phyloP scores from a whole-genome alignment of 208 protist genomes.

The Strigomonas galati region DNA sequence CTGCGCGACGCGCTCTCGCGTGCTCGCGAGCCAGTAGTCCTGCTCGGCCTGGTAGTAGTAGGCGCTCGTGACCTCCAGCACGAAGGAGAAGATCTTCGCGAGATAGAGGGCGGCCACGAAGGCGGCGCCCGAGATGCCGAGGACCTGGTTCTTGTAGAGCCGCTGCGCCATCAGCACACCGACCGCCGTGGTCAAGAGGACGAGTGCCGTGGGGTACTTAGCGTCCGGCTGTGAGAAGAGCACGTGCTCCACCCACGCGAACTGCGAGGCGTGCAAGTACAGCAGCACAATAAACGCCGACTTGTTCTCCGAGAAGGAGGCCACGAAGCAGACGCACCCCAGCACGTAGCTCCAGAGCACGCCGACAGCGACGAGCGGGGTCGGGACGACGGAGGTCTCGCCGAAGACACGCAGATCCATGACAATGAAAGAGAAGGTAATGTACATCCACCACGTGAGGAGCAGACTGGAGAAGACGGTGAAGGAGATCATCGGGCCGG shows the following conservation, averaged over 20 bases:
- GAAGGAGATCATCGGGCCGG: slow-evolving; percentile 67
- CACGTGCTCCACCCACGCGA: slow-evolving; percentile 81
- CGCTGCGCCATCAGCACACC: slow-evolving; percentile 51
- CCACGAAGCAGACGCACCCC: slow-evolving; percentile 69
- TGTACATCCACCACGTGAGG: slow-evolving; percentile 88
- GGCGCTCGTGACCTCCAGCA: slow-evolving; percentile 69
- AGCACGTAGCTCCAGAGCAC: slow-evolving; percentile 82
- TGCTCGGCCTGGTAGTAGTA: slow-evolving; percentile 48
- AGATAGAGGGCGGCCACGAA: slow-evolving; percentile 69
- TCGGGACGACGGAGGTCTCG: slow-evolving; percentile 59
- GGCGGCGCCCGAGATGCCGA: slow-evolving; percentile 38
- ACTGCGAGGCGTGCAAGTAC: slow-evolving; percentile 63
- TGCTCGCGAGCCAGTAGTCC: slow-evolving; percentile 16
- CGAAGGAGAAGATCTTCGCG: slow-evolving; percentile 74
- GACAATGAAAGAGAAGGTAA: slow-evolving; percentile 85
- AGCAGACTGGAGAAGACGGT: slow-evolving; percentile 72
- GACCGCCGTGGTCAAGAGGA: slow-evolving; percentile 57
- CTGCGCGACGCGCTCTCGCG: no score
- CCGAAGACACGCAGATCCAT: slow-evolving; percentile 79
- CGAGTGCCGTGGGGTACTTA: slow-evolving; percentile 70
- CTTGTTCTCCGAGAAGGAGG: slow-evolving; percentile 65
- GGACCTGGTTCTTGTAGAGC: slow-evolving; percentile 61
- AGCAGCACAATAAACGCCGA: slow-evolving; percentile 40
- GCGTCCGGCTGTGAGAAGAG: slow-evolving; percentile 81
- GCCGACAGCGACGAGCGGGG: slow-evolving; percentile 48